Percentiles rank a stretch among this genome's conserved stretches.
Conservation (phyloP, 2,329 filamentous ascomycete genomes). For the Trichoderma polysporum region DNA sequence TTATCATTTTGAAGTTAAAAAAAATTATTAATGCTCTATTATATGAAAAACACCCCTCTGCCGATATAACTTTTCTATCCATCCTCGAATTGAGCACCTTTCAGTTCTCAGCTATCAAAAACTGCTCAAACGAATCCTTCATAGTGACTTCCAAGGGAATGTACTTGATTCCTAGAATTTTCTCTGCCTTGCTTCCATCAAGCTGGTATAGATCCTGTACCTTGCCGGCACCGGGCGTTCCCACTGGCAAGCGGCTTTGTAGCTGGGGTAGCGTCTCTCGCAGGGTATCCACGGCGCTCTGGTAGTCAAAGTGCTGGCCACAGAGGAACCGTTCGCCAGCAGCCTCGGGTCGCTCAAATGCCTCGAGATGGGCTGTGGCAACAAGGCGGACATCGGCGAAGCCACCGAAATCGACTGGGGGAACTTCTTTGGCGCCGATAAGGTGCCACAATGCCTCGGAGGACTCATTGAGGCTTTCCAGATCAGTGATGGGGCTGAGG, state of each 20-base stretch:
- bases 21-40: neutral
- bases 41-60: neutral
- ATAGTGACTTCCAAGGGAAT: conserved; percentile 40
- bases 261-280: conserved; percentile 53
- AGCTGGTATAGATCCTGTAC: conserved; percentile 41
- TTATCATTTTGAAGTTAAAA: neutral
- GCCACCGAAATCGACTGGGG: conserved; percentile 27
- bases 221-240: conserved; percentile 21
- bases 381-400: conserved; percentile 62
- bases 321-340: conserved; percentile 63
- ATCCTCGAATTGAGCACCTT: neutral
- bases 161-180: conserved; percentile 60
- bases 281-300: conserved; percentile 54
- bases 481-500: conserved; percentile 19
- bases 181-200: conserved; percentile 39
- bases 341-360: conserved; percentile 53
- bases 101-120: neutral
- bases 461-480: conserved; percentile 24
- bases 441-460: conserved; percentile 24
- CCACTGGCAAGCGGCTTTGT: conserved; percentile 22
- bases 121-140: conserved; percentile 19
- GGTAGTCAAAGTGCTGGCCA: conserved; percentile 60
- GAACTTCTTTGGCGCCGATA: conserved; percentile 23
- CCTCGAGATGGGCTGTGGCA: conserved; percentile 59
- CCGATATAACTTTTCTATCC: neutral